Base-by-base conservation (phyloP, 2,329 filamentous ascomycete species). In the Ophiostoma ips region DNA sequence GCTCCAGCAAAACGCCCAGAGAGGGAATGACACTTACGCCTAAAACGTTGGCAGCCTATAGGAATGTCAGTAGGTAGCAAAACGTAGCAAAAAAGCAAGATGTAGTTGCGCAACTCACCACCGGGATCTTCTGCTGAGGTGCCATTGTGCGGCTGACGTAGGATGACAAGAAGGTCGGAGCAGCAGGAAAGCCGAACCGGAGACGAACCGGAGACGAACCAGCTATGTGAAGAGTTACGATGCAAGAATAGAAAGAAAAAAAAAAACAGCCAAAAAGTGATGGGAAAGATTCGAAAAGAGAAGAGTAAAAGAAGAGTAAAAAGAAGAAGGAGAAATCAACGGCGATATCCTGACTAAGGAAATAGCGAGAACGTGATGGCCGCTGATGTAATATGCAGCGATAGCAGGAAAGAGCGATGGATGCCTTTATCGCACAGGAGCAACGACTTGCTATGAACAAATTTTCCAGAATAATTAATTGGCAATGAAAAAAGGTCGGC, bases 21-120 rank as follows among this genome's bases (percentile, higher is more conserved):
- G 19, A 28, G 21, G 8, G 11, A 19, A 12, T 31, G 12, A 43
- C 46, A 64, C 65, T 59, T 59, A 68, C 66, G 48, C 66, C 66
- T 6, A 69, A 54, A 2, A 68, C 63, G 53, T 62, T 68, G 45
- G 66, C 65, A 0, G 65, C 64, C 61, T 63, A 30, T 28, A 28
- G 5, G 3, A 21, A 36, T 38, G 24, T 11, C 13, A 12, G 33
- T 12, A 8, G 15, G 9, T 18, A 7, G 35, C 28, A 51, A n/a
- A 18, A 16, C 24, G 3, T 11, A 21, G 24, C n/a, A 18, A 9
- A 2, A 10, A 16, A 21, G 11, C 9, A 16, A 3, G 11, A 36
- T 7, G 16, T 6, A 15, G 31, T n/a, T 21, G 30, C 6, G n/a
- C 5, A 7, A 58, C 60, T 33, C 52, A 63, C 61, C 24, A 61